A percentile compares a stretch with the other conserved stretches of the same genome.
These are phyloP conservation scores for Neurospora terricola DNA, from an alignment of 495 filamentous ascomycete genomes.

Conservation along the genomic window DNA sequence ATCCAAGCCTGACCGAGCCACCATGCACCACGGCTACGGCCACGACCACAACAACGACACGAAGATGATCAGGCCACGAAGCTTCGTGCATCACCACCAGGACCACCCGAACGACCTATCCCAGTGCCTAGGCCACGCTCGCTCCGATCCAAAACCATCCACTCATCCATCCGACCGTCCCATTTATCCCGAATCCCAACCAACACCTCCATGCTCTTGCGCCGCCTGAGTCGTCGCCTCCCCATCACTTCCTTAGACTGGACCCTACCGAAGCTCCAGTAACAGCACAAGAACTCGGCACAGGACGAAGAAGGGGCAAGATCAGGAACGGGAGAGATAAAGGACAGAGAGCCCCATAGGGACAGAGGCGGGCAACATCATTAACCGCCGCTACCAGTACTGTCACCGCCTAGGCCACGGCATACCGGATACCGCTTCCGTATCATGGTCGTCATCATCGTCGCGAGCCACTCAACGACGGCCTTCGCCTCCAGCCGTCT, in stretches of 20 bases:
- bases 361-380: not conserved
- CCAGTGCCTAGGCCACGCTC: not conserved
- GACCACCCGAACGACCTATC: not conserved
- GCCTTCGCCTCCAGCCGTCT: too few species aligned
- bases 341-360: not conserved
- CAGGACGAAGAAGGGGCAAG: not conserved
- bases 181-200: not conserved
- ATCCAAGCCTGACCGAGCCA: not conserved
- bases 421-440: not conserved
- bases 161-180: not conserved
- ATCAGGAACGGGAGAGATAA: fast-evolving
- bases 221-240: not conserved
- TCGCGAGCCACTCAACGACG: not conserved
- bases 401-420: not conserved
- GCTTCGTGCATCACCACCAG: not conserved
- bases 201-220: not conserved
- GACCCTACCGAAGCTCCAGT: not conserved
- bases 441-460: not conserved
- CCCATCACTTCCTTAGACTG: not conserved
- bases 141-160: not conserved
- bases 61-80: not conserved
- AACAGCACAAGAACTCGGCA: not conserved
- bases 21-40: not conserved
- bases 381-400: not conserved
- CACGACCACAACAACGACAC: not conserved